Conservation (phyloP, 2,329 filamentous ascomycete genomes). For the Hymenoscyphus scutula region DNA sequence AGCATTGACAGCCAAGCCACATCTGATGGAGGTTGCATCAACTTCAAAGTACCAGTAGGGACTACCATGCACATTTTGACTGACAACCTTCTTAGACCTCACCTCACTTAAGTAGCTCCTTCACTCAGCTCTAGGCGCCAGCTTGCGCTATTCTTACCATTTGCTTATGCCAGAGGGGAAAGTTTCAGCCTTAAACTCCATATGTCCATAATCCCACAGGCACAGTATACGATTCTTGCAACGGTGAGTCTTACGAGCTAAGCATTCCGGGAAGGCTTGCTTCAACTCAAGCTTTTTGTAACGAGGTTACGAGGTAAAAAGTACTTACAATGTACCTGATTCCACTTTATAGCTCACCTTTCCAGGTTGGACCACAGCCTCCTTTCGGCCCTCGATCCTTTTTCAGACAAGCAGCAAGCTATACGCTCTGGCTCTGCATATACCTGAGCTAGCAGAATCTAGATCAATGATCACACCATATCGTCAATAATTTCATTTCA, state of each 20-base stretch:
- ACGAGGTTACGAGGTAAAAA: not conserved
- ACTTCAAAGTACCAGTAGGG: not conserved
- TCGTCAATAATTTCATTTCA: not conserved
- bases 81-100: not conserved
- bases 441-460: not conserved
- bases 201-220: not conserved
- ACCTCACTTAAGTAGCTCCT: not conserved
- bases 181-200: not conserved
- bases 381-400: not conserved
- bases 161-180: not conserved
- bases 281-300: not conserved
- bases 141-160: not conserved
- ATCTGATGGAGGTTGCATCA: not conserved
- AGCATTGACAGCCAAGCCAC: not conserved
- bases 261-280: not conserved
- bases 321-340: not conserved
- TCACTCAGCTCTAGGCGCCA: not conserved
- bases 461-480: not conserved
- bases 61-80: not conserved
- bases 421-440: not conserved
- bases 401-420: not conserved
- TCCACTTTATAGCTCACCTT: not conserved
- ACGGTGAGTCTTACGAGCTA: not conserved
- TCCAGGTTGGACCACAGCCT: not conserved
- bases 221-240: not conserved